These are phyloP conservation scores for Helichrysum umbraculigerum DNA, from an alignment of 129 eudicot species.

Conservation along the genomic window DNA sequence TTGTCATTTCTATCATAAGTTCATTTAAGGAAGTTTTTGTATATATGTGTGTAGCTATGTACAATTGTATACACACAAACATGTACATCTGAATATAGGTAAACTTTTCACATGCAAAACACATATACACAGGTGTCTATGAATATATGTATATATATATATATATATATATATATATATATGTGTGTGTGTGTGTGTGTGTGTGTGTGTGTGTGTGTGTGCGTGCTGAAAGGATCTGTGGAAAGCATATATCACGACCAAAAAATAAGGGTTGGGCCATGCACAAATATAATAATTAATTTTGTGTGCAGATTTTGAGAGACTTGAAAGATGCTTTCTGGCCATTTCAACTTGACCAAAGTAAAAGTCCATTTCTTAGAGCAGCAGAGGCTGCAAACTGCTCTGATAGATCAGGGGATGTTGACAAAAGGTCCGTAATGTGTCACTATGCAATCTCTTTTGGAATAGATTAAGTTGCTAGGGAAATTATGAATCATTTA, in stretches of 20 bases:
- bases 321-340: conserved; percentile 85
- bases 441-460: background rate
- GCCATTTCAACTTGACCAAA: conserved; percentile 80
- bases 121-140: background rate
- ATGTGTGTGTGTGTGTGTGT: no score
- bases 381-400: conserved; percentile 91
- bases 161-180: no score
- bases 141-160: background rate
- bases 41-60: background rate
- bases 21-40: background rate
- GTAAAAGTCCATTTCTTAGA: conserved; percentile 67
- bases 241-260: background rate
- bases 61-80: background rate
- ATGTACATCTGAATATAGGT: background rate
- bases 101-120: background rate
- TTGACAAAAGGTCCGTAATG: conserved; percentile 49
- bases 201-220: background rate
- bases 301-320: conserved; percentile 59
- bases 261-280: background rate
- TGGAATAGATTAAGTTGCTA: background rate
- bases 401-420: conserved; percentile 47
- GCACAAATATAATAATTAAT: conserved; percentile 4
- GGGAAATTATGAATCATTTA: background rate
- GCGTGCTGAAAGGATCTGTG: conserved; percentile 5
- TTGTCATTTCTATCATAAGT: background rate